Conservation (phyloP, 2,329 filamentous ascomycete species). For the Sclerotinia sclerotiorum region DNA sequence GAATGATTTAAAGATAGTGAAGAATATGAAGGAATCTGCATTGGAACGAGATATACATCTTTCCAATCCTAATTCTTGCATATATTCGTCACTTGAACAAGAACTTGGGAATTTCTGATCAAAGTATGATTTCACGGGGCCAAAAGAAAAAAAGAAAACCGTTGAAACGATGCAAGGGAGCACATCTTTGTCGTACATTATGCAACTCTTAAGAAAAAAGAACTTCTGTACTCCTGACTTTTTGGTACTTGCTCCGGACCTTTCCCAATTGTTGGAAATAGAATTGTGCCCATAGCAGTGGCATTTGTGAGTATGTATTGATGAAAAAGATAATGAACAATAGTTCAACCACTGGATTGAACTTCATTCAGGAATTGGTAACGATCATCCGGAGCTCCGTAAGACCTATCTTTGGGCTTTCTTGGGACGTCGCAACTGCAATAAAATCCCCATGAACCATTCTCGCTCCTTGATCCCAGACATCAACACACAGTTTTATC, state of each 20-base stretch:
- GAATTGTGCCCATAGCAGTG: constrained; percentile 14
- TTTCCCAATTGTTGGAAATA: not conserved
- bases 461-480: constrained; percentile 15
- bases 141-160: not conserved
- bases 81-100: constrained; percentile 4
- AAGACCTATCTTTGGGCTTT: not conserved
- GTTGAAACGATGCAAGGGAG: constrained; percentile 19
- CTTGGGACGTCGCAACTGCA: not conserved
- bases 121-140: not conserved
- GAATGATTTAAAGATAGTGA: constrained; percentile 7
- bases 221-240: not conserved
- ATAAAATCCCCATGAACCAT: not conserved
- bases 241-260: not conserved
- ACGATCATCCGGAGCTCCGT: not conserved
- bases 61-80: not conserved
- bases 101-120: not conserved
- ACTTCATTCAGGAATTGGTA: not conserved
- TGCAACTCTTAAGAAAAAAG: constrained; percentile 3
- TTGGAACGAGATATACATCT: constrained; percentile 18
- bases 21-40: constrained; percentile 6
- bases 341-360: not conserved
- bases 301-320: not conserved
- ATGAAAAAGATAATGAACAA: constrained; percentile 1
- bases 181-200: not conserved
- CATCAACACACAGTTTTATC: not conserved